Evolutionary conservation across 345 rosid species (phyloP), one percentile per base, ranked within the genome.

Genomic region (Eucalyptus marginata): DNA sequence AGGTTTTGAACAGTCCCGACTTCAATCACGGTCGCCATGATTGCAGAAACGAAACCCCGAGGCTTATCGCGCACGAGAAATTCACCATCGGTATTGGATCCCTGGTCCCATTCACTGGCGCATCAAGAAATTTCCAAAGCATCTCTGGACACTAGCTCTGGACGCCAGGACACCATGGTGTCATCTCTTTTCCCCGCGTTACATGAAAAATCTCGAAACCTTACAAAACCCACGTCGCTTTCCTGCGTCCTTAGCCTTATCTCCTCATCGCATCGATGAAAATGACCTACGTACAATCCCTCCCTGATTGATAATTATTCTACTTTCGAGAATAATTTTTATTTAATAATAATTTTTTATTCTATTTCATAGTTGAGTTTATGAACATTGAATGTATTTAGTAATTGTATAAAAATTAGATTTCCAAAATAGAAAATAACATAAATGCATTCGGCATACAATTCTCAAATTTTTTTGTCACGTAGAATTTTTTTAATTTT

Each of bases 391-490:
- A 52, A 18, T 1, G 0, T 8, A 52, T 52, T 18, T 18, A 52
- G 4, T 52, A 52, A 52, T 2, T 0, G 1, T 7, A 52, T 8
- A 7, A 52, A 52, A 52, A 18, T 20, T 7, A 0, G 1, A 18
- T 52, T 52, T 52, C 7, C 25, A 52, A 52, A 52, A 18, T 18
- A 18, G 1, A 51, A 51, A 51, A 51, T 2, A 7, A 52, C 7
- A 52, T 18, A 24, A 52, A 52, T 52, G 8, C 10, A 18, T 52
- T 7, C 7, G 24, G 2, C n/a, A n/a, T 52, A 52, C 56, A 52
- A 52, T 2, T 52, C 20, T 52, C 10, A 52, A 46, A 7, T 17
- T 52, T 52, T 7, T 6, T 52, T 7, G 8, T 52, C 8, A 52
- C 4, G 4, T 52, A 7, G 7, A 52, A 16, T 51, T 52, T 52